A percentile compares a stretch with the other conserved stretches of the same genome.
These are phyloP conservation scores for Aphanomyces cochlioides DNA, from an alignment of 352 stramenopile species.

Conservation along the genomic window DNA sequence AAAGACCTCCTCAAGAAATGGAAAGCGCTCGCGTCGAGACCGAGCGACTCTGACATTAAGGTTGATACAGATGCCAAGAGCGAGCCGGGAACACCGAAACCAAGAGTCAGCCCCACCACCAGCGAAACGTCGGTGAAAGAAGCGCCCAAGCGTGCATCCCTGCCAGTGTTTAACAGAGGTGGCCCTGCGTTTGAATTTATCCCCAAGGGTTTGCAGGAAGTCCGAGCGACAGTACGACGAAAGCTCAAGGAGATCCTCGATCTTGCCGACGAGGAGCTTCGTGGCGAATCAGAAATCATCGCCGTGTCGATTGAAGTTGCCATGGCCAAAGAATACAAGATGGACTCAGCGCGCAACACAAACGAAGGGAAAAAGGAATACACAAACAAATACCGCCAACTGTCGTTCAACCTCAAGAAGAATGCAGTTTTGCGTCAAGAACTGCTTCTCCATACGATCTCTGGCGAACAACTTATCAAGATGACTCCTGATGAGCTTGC, in stretches of 20 bases:
- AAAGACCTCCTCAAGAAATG: slow-evolving; percentile 82
- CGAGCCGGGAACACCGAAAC: slow-evolving; percentile 12
- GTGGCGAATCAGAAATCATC: slow-evolving; percentile 45
- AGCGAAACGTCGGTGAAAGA: slow-evolving; percentile 31
- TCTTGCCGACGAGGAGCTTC: slow-evolving; percentile 39
- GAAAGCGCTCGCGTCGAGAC: slow-evolving; percentile 70
- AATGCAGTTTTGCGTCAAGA: slow-evolving; percentile 76
- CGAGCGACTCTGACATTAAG: slow-evolving; percentile 29
- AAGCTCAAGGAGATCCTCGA: slow-evolving; percentile 73
- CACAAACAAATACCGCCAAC: slow-evolving; percentile 79
- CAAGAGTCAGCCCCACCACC: slow-evolving; percentile 22
- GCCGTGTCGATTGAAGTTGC: slow-evolving; percentile 65
- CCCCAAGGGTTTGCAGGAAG: slow-evolving; percentile 64
- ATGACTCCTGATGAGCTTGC: slow-evolving; percentile 85
- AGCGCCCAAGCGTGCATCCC: slow-evolving; percentile 28
- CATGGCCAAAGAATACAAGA: slow-evolving; percentile 68
- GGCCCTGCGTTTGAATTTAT: slow-evolving; percentile 47
- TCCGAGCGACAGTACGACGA: slow-evolving; percentile 67
- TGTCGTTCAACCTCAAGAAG: slow-evolving; percentile 91
- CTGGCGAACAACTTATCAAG: slow-evolving; percentile 64
- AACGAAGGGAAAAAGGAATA: slow-evolving; percentile 87
- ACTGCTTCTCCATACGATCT: slow-evolving; percentile 63
- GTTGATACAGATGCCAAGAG: slow-evolving; percentile 38
- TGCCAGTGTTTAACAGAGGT: slow-evolving; percentile 9
- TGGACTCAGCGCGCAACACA: slow-evolving; percentile 43